Percentiles rank a stretch among this genome's conserved stretches.
Conservation (phyloP, 495 filamentous ascomycete genomes). For the Amphirosellinia nigrospora region DNA sequence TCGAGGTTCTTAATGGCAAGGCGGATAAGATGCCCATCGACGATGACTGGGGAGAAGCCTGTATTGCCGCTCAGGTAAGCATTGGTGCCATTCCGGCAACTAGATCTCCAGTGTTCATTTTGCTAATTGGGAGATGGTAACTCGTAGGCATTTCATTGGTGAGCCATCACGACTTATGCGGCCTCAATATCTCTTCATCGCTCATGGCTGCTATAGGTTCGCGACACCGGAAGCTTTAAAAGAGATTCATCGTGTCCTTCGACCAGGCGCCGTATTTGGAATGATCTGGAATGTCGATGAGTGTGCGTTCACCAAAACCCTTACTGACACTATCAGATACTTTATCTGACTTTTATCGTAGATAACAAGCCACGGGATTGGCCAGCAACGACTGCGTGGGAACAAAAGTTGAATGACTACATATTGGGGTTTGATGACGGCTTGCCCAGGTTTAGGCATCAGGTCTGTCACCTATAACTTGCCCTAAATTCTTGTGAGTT, state of each 20-base stretch:
- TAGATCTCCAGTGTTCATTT: not conserved
- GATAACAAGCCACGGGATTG: conserved; percentile 59
- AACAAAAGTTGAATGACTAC: conserved; percentile 58
- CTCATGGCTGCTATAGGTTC: conserved; percentile 54
- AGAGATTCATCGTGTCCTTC: conserved; percentile 64
- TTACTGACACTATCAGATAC: conserved; percentile 2
- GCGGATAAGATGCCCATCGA: conserved; percentile 60
- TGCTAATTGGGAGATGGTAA: not conserved
- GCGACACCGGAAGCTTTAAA: conserved; percentile 60
- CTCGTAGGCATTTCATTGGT: conserved; percentile 66
- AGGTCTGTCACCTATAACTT: conserved; percentile 27
- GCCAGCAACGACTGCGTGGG: conserved; percentile 57
- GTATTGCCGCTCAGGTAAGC: conserved; percentile 69
- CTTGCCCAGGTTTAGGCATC: conserved; percentile 60
- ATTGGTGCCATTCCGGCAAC: not conserved
- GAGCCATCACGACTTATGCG: conserved; percentile 16
- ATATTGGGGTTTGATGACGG: conserved; percentile 56
- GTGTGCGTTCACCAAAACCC: conserved; percentile 47
- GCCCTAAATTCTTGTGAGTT: not conserved
- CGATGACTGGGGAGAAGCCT: conserved; percentile 64
- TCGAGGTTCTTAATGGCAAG: conserved; percentile 59
- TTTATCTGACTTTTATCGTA: conserved; percentile 29
- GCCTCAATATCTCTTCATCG: not conserved
- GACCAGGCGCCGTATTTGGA: conserved; percentile 57
- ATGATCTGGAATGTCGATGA: conserved; percentile 74